Evolutionary conservation across 495 filamentous ascomycete species (phyloP).

Genomic region (Neurospora sp.): DNA sequence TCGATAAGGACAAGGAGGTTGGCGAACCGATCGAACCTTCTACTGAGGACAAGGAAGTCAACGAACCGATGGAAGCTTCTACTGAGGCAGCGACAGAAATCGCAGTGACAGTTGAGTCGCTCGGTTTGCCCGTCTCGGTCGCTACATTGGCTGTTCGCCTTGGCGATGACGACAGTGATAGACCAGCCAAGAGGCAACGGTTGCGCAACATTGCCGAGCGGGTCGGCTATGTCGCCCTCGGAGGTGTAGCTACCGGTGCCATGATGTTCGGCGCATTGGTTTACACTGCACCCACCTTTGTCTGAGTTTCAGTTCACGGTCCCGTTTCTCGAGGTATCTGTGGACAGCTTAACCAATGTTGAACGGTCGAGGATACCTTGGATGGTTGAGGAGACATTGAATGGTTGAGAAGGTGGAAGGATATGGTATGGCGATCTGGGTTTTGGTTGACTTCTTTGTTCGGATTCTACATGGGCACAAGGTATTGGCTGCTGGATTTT

Average conservation of each 20-base stretch:
- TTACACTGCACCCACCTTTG: conserved; percentile 32
- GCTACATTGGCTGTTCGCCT: background rate
- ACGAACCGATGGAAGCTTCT: background rate
- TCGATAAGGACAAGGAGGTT: background rate
- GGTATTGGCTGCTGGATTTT: background rate
- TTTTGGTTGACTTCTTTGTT: background rate
- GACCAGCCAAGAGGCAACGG: conserved; percentile 22
- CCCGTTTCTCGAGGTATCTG: background rate
- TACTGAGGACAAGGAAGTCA: background rate
- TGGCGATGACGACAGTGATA: background rate
- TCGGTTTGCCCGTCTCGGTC: background rate
- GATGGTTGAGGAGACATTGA: too few species aligned
- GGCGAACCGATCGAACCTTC: background rate
- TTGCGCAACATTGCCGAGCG: conserved; percentile 27
- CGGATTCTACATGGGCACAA: background rate
- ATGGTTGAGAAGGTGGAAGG: background rate
- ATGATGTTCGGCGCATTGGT: conserved; percentile 29
- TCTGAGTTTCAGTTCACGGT: background rate
- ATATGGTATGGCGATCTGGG: background rate
- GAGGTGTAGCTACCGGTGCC: conserved; percentile 29
- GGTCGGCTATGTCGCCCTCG: conserved; percentile 29
- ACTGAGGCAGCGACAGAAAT: background rate
- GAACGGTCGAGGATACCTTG: background rate
- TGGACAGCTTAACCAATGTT: too few species aligned
- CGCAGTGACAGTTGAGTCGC: background rate